These are phyloP conservation scores for Colletotrichum sp. DNA, from an alignment of 2,329 filamentous ascomycete species.

Conservation along the genomic window DNA sequence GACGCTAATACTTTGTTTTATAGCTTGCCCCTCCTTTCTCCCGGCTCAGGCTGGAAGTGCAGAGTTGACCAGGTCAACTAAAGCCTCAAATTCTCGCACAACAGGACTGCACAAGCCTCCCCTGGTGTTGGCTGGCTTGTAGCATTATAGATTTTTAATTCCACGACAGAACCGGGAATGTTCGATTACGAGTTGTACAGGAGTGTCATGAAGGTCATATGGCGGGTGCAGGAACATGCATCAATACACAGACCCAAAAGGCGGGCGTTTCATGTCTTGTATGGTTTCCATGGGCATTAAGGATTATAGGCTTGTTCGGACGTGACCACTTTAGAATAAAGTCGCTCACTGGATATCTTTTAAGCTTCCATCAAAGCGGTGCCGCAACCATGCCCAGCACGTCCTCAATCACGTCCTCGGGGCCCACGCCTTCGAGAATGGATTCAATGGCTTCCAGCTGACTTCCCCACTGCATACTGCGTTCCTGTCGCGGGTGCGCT, in stretches of 20 bases:
- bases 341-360: neutral
- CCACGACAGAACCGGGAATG: conserved; percentile 20
- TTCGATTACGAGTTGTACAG: conserved; percentile 16
- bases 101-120: neutral
- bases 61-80: conserved; percentile 78
- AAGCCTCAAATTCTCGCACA: conserved; percentile 11
- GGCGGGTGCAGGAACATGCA: conserved; percentile 8
- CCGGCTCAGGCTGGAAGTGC: conserved; percentile 89
- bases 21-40: conserved; percentile 82
- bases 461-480: conserved; percentile 94
- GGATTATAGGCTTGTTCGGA: neutral
- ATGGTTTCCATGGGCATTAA: conserved; percentile 3
- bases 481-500: conserved; percentile 72
- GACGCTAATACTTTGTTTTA: conserved; percentile 38
- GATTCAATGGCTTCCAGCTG: conserved; percentile 71
- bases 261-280: conserved; percentile 16
- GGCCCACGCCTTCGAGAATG: conserved; percentile 66
- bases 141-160: conserved; percentile 25
- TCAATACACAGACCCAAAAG: conserved; percentile 7
- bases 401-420: conserved; percentile 70
- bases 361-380: conserved; percentile 44
- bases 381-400: conserved; percentile 63
- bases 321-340: conserved; percentile 4
- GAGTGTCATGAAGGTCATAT: conserved; percentile 4
- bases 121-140: conserved; percentile 10